phyloP scores from a whole-genome alignment of 2,329 filamentous ascomycete species.

The Pyrenochaeta sp. region DNA sequence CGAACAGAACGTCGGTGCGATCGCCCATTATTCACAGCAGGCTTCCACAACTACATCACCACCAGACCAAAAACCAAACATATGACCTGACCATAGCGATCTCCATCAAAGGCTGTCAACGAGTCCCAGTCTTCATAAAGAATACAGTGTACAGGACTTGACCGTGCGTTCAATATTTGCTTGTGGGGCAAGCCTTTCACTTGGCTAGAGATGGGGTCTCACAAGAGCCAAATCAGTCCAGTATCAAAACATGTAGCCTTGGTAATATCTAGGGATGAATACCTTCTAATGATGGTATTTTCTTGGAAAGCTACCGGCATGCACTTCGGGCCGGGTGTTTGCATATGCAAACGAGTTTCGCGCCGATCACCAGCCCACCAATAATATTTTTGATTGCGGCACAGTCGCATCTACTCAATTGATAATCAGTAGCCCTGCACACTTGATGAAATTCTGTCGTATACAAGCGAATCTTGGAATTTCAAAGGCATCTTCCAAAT shows the following conservation, averaged over 20 bases:
- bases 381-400: slow-evolving; percentile 4
- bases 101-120: not conserved
- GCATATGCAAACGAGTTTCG: not conserved
- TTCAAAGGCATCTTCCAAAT: not conserved
- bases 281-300: too few species aligned
- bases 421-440: not conserved
- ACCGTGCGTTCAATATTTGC: too few species aligned
- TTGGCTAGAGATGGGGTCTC: too few species aligned
- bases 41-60: not conserved
- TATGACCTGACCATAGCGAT: slow-evolving; percentile 4
- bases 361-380: not conserved
- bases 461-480: not conserved
- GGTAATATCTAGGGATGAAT: too few species aligned
- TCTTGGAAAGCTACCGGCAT: too few species aligned
- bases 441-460: not conserved
- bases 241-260: too few species aligned
- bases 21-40: not conserved
- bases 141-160: too few species aligned
- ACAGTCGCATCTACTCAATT: not conserved
- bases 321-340: not conserved
- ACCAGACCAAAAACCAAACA: not conserved
- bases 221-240: too few species aligned
- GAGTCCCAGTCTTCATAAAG: too few species aligned
- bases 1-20: not conserved
- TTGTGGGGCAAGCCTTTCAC: too few species aligned